Base-by-base conservation (phyloP, 2,329 filamentous ascomycete genomes). In the Ophiognomonia clavigignenti-juglandacearum region DNA sequence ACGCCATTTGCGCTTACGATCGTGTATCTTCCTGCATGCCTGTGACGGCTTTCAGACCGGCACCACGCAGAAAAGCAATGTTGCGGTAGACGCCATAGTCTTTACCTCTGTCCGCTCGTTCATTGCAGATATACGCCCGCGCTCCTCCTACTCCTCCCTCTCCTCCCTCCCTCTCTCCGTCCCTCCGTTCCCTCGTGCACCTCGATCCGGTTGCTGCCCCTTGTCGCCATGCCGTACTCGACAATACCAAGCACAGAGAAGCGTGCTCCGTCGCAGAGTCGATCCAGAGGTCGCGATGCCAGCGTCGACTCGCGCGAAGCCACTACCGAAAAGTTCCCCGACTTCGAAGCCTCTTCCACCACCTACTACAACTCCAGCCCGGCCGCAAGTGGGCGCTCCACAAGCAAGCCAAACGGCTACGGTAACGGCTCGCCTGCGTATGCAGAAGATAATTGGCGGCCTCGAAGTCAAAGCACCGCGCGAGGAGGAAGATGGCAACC, bases 401-500 rank as follows among this genome's bases (percentile, higher is more conserved):
- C 39, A 11, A 40, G 41, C 42, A 59, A 56, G 51, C 54, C 54
- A 22, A 64, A 65, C 27, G 60, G 61, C 35, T 53, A 61, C 32
- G 44, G 56, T 31, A 61, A 58, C 38, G 59, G 58, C 36, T 44
- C 54, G 18, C 38, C 39, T 36, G 48, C 56, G 29, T 56, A 58
- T 13, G 62, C 64, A 19, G 62, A 66, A 45, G 77, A 83, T 53
- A 71, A 75, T 56, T 88, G 84, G 84, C 76, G 80, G 45, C 71
- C 78, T 34, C 74, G 78, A 37, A 79, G 73, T 59, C 73, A 78
- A 53, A 70, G 71, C 54, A 61, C 69, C 48, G 57, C 51, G 26
- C 54, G 57, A 27, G 50, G 53, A 16, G 55, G 62, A n/a, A 59
- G 54, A 44, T 68, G 63, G 63, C 57, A 49, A 10, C 26, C 40